These are phyloP conservation scores for Aureobasidium namibiae DNA, from an alignment of 2,329 filamentous ascomycete genomes.

Conservation along the genomic window DNA sequence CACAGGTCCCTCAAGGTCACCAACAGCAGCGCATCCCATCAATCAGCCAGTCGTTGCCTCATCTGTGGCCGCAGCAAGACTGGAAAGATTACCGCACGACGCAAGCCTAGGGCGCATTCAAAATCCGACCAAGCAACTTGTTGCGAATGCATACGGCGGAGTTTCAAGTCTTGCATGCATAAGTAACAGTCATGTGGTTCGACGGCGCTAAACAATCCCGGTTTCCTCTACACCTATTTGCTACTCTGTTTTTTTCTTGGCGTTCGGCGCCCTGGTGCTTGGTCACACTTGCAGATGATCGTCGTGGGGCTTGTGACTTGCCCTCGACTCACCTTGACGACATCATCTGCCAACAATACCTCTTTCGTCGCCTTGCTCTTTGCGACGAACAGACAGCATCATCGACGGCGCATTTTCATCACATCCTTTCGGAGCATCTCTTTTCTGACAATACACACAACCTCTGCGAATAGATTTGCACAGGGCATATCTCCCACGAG, in stretches of 20 bases:
- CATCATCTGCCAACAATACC: background rate
- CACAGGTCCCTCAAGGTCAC: slow-evolving; percentile 2
- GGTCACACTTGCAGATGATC: slow-evolving; percentile 11
- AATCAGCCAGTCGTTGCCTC: slow-evolving; percentile 15
- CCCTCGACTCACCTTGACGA: background rate
- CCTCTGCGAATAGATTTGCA: slow-evolving; percentile 5
- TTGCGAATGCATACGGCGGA: background rate
- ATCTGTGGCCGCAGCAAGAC: slow-evolving; percentile 10
- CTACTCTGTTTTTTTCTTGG: slow-evolving; percentile 1
- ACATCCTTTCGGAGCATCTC: background rate
- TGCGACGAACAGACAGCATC: background rate
- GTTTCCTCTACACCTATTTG: background rate
- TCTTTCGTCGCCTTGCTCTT: background rate
- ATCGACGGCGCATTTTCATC: background rate
- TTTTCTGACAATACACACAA: background rate
- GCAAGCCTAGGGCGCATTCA: slow-evolving; percentile 5
- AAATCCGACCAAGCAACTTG: background rate
- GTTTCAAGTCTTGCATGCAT: slow-evolving; percentile 10
- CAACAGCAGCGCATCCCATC: slow-evolving; percentile 17
- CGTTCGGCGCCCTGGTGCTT: slow-evolving; percentile 3
- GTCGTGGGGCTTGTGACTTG: slow-evolving; percentile 3
- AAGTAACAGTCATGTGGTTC: background rate
- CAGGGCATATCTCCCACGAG: slow-evolving; percentile 4
- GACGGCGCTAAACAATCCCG: background rate
- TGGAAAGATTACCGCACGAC: slow-evolving; percentile 13